phyloP scores from a whole-genome alignment of 2,329 filamentous ascomycete genomes.

The Ophiostoma fasciatum region DNA sequence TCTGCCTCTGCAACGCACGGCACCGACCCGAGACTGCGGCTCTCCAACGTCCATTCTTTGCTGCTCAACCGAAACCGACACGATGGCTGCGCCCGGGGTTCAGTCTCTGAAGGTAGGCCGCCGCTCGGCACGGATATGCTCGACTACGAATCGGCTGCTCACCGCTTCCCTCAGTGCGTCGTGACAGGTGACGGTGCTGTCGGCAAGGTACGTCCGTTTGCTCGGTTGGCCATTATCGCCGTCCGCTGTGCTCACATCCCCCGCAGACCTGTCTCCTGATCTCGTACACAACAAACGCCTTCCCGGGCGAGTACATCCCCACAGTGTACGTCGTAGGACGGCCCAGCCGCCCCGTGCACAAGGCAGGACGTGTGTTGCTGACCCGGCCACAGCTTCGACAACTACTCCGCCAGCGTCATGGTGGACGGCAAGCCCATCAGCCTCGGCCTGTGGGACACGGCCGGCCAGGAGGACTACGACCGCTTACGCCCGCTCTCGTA shows the following conservation, averaged over 20 bases:
- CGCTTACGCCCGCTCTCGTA: constrained; percentile 88
- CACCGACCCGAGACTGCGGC: too few relatives aligned
- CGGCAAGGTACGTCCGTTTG: constrained; percentile 59
- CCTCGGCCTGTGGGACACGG: constrained; percentile 94
- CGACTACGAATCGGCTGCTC: too few relatives aligned
- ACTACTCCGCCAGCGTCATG: constrained; percentile 98
- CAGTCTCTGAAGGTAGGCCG: constrained; percentile 74
- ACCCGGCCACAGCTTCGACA: constrained; percentile 59
- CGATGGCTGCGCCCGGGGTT: constrained; percentile 72
- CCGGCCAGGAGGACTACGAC: constrained; percentile 97
- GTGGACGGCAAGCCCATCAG: constrained; percentile 97
- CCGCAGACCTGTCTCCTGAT: constrained; percentile 91
- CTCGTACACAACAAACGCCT: constrained; percentile 98
- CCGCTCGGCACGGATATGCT: too few relatives aligned
- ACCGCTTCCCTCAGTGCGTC: constrained; percentile 63
- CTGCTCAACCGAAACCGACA: constrained; percentile 17
- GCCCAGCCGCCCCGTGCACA: too few relatives aligned
- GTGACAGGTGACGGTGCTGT: constrained; percentile 99
- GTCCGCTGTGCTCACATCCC: neutral
- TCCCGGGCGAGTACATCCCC: constrained; percentile 99
- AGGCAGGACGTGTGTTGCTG: neutral
- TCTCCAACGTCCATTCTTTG: too few relatives aligned
- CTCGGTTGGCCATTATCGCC: too few relatives aligned
- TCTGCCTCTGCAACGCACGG: too few relatives aligned
- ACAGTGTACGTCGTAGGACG: constrained; percentile 86